Conservation (phyloP, 164 flowering plant genomes). For the Magnolia changhungtana region DNA sequence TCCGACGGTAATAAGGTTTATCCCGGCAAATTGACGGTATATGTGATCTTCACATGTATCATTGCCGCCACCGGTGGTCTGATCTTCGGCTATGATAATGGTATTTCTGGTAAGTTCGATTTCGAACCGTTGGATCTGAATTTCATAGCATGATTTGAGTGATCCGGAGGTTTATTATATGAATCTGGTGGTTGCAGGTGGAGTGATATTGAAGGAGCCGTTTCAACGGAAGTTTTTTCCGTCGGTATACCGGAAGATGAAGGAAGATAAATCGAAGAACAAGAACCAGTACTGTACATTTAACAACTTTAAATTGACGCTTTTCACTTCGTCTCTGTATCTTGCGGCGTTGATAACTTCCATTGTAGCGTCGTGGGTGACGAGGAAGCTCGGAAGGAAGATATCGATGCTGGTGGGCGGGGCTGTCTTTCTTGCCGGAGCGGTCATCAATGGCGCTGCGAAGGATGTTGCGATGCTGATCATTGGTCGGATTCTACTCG, state of each 20-base stretch:
- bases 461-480: slow-evolving; percentile 26
- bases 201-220: slow-evolving; percentile 31
- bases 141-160: background rate
- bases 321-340: slow-evolving; percentile 35
- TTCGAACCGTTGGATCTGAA: background rate
- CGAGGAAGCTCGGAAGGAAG: slow-evolving; percentile 27
- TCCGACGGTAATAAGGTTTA: slow-evolving; percentile 31
- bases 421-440: slow-evolving; percentile 20
- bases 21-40: slow-evolving; percentile 25
- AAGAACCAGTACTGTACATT: slow-evolving; percentile 31
- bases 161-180: background rate
- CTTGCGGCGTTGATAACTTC: slow-evolving; percentile 29
- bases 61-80: slow-evolving; percentile 29
- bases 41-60: slow-evolving; percentile 19
- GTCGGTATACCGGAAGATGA: slow-evolving; percentile 15
- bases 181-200: slow-evolving; percentile 20
- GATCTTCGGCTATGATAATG: slow-evolving; percentile 33
- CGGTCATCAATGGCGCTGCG: slow-evolving; percentile 21
- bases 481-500: slow-evolving; percentile 32
- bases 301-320: slow-evolving; percentile 18
- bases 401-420: slow-evolving; percentile 31
- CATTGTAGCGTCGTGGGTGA: slow-evolving; percentile 28
- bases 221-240: slow-evolving; percentile 32
- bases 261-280: slow-evolving; percentile 4
- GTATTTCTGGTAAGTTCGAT: slow-evolving; percentile 25